Percentiles rank a stretch among this genome's conserved stretches.
These are phyloP conservation scores for Aphanomyces stellatus DNA, from an alignment of 352 stramenopile species.

Conservation along the genomic window DNA sequence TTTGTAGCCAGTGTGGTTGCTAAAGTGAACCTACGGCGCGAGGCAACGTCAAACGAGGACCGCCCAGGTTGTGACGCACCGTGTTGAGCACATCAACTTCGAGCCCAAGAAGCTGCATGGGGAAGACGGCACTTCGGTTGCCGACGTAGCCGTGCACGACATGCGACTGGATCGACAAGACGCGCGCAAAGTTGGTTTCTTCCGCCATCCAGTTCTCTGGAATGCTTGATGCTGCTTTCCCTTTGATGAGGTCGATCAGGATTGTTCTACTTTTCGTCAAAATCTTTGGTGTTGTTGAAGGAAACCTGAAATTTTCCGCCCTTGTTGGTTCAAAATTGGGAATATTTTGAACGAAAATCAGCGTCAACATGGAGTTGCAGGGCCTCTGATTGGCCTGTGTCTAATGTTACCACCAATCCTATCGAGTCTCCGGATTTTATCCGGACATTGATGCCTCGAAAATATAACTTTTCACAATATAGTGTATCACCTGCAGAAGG, in stretches of 20 bases:
- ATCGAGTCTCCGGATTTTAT: no score
- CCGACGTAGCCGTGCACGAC: conserved; percentile 82
- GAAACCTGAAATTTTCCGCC: no score
- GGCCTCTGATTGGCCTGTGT: no score
- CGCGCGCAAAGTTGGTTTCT: conserved; percentile 18
- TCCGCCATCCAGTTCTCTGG: no score
- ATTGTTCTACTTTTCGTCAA: no score
- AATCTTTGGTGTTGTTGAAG: no score
- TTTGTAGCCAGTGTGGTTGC: conserved; percentile 78
- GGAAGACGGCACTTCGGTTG: conserved; percentile 82
- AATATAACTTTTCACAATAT: background rate
- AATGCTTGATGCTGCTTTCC: no score
- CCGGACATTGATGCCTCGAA: background rate
- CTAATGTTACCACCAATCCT: no score
- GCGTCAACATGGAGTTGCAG: background rate
- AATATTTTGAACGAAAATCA: background rate
- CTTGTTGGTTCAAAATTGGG: no score
- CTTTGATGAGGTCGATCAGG: no score
- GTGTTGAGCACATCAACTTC: conserved; percentile 85
- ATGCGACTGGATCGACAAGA: conserved; percentile 85
- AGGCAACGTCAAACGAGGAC: no score
- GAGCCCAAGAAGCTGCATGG: conserved; percentile 72
- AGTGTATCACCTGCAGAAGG: background rate
- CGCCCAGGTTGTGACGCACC: no score
- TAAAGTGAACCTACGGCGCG: conserved; percentile 54